Evolutionary conservation across 768 basidiomycete species (phyloP).

Genomic region (Lactarius evosmus): DNA sequence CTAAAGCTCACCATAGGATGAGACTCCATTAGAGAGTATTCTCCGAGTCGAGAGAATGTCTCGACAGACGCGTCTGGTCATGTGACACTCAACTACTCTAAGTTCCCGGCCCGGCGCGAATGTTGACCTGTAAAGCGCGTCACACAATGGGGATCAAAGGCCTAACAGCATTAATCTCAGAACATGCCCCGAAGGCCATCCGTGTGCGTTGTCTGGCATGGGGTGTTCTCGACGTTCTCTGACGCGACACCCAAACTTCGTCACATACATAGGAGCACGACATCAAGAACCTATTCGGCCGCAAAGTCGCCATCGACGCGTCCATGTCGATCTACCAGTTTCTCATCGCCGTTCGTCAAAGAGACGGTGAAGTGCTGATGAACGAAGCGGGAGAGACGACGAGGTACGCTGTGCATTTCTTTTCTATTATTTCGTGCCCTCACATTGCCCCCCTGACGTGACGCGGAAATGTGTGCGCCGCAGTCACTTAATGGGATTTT

Average conservation of each 20-base stretch:
- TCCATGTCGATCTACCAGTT: constrained; percentile 98
- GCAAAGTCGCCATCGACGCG: constrained; percentile 98
- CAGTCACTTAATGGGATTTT: constrained; percentile 97
- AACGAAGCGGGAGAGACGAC: constrained; percentile 99
- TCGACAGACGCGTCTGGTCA: background rate
- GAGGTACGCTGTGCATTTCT: constrained; percentile 40
- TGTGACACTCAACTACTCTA: background rate
- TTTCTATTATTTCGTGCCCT: background rate
- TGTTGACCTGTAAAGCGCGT: no score
- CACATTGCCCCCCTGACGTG: background rate
- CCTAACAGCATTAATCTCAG: constrained; percentile 81
- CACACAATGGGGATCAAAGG: constrained; percentile 88
- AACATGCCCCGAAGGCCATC: constrained; percentile 86
- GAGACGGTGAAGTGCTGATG: constrained; percentile 93
- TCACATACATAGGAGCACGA: constrained; percentile 69
- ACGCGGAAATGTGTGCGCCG: background rate
- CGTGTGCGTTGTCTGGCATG: constrained; percentile 34
- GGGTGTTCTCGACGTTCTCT: background rate
- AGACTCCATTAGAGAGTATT: no score
- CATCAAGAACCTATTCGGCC: constrained; percentile 95
- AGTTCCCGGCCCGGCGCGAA: no score
- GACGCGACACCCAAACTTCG: constrained; percentile 3
- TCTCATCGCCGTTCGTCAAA: constrained; percentile 94
- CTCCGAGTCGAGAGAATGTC: no score
- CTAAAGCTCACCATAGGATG: constrained; percentile 9